Evolutionary conservation across 2,329 filamentous ascomycete genomes (phyloP).

Genomic region (Plenodomus biglobosus): DNA sequence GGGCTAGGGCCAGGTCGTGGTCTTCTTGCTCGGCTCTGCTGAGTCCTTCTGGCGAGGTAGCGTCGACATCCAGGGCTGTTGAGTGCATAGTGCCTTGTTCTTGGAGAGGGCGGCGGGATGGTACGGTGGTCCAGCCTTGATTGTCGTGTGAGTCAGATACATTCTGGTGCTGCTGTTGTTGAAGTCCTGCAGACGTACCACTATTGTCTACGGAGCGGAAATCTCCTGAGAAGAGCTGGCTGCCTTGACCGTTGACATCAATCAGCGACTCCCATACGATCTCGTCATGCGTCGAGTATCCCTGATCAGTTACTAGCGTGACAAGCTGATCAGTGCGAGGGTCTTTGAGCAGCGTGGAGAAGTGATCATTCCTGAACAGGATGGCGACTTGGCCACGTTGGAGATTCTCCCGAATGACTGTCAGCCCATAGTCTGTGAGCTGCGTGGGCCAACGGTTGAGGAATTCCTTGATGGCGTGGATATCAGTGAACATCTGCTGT

Average conservation of each 20-base stretch:
- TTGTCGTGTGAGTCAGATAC: slow-evolving; percentile 37
- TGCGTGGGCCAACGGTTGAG: slow-evolving; percentile 81
- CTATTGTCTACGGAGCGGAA: slow-evolving; percentile 77
- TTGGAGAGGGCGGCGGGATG: slow-evolving; percentile 38
- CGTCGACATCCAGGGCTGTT: slow-evolving; percentile 15
- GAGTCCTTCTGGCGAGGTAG: slow-evolving; percentile 30
- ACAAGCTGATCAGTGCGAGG: slow-evolving; percentile 74
- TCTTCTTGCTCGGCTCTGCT: slow-evolving; percentile 75
- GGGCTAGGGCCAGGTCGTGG: slow-evolving; percentile 77
- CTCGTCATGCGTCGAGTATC: slow-evolving; percentile 83
- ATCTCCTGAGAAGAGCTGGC: slow-evolving; percentile 86
- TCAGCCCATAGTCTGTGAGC: slow-evolving; percentile 77
- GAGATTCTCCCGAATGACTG: slow-evolving; percentile 70
- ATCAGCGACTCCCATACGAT: slow-evolving; percentile 94
- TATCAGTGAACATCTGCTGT: slow-evolving; percentile 78
- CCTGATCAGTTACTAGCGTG: slow-evolving; percentile 88
- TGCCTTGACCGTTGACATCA: slow-evolving; percentile 80
- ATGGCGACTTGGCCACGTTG: slow-evolving; percentile 81
- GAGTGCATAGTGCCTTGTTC: slow-evolving; percentile 10
- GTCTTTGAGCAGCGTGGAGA: slow-evolving; percentile 90
- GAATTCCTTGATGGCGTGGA: slow-evolving; percentile 81
- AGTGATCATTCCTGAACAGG: slow-evolving; percentile 95
- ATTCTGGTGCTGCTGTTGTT: slow-evolving; percentile 35
- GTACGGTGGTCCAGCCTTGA: slow-evolving; percentile 61
- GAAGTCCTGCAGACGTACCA: slow-evolving; percentile 19